Base-by-base conservation (phyloP, 352 stramenopile genomes). In the Phytophthora citricola region DNA sequence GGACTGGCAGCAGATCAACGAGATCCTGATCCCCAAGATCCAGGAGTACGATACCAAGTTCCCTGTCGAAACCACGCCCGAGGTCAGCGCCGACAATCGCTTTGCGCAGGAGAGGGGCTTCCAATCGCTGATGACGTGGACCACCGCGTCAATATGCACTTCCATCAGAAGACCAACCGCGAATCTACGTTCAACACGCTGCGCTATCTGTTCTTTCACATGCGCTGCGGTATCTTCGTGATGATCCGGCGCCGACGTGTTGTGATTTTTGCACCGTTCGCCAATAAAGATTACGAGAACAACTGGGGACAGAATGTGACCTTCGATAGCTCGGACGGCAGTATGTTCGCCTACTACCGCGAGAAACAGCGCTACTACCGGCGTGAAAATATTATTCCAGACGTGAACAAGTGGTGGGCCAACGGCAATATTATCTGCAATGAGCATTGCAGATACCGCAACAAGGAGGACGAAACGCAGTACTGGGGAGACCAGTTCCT, bases 391-490 rank as follows among this genome's bases (percentile, higher is more conserved):
- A 87, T 92, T 61, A 89, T 96, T 14, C 66, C 65, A 1, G 87
- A 95, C 59, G 79, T 91, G 49, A 88, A 72, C 20, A 96, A 98
- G 71, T 99, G 97, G 98, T 99, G 98, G 97, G 97, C 96, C n/a
- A 99, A 99, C 79, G 97, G 98, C 47, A 98, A 98, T 71, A 99
- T 99, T 76, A 99, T 99, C 68, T 99, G 96, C 79, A 98, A 99
- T 79, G 94, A 99, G 77, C 85, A 98, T 66, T 92, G 87, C 66
- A 87, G 95, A 63, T 87, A 90, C 58, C 85, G 87, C 17, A 85
- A 90, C 54, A 90, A 97, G 72, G 76, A 97, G 70, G 84, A 90
- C 54, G 96, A 97, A 74, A 97, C 86, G 31, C 93, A 99, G 78
- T 97, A 97, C 73, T 99, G 97, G 96, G 96, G 96, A 68, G 98